phyloP scores from a whole-genome alignment of 148 eudicot genomes.

The Gaultheria prostrata region DNA sequence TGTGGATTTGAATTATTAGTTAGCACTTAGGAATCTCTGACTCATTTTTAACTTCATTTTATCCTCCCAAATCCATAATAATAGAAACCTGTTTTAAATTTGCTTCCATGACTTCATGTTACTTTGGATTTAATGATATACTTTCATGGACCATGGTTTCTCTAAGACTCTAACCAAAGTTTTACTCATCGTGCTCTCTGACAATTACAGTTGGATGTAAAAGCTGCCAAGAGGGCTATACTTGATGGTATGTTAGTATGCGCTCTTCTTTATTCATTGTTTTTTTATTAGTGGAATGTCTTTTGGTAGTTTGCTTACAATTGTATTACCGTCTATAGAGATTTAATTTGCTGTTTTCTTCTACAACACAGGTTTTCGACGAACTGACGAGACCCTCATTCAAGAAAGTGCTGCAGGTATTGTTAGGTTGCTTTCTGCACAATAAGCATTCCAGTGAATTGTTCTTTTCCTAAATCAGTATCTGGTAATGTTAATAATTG shows the following conservation, averaged over 20 bases:
- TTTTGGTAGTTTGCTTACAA: neutral
- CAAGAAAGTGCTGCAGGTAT: constrained; percentile 78
- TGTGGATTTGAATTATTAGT: neutral
- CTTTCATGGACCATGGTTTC: neutral
- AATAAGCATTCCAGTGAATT: constrained; percentile 21
- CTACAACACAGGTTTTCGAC: constrained; percentile 55
- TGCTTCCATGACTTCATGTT: constrained; percentile 15
- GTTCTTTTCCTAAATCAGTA: neutral
- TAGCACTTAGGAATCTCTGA: neutral
- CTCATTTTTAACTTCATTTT: neutral
- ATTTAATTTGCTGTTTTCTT: neutral
- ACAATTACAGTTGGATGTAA: constrained; percentile 71
- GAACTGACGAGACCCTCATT: constrained; percentile 68
- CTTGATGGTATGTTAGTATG: constrained; percentile 57
- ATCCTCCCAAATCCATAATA: neutral
- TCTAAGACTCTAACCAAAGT: constrained; percentile 14
- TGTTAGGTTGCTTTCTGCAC: constrained; percentile 18
- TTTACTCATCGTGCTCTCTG: constrained; percentile 15
- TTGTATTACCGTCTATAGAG: neutral
- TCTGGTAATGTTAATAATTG: neutral
- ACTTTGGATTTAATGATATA: neutral
- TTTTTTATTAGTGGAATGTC: neutral
- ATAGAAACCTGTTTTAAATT: neutral
- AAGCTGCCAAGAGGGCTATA: constrained; percentile 80
- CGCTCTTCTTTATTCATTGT: neutral